Evolutionary conservation across 108 stramenopile genomes (phyloP), one percentile per base, ranked within the genome.

Genomic region (Pseudonitzschia pungens): DNA sequence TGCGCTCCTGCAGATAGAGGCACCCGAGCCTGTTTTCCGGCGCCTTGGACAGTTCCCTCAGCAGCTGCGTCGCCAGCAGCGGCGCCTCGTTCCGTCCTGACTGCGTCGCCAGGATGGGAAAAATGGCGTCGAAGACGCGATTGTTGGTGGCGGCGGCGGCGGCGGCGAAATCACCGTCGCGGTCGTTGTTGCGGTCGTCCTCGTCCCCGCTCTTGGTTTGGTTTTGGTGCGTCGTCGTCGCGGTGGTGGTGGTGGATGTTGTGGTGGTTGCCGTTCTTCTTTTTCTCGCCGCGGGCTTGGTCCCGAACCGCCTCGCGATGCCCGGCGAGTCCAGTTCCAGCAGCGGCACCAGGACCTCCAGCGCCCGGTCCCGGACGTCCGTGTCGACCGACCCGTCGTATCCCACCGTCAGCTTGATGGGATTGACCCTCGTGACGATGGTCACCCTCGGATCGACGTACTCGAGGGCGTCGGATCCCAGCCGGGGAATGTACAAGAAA

Each of bases 351-450:
- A 94, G 74, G 3, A 94, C 75, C 67, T 92, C 91, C 45, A 91
- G 79, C 21, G 87, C 70, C 40, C 93, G 86, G 79, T 94, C 93
- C 53, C 93, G 86, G 24, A 94, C 18, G 58, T 94, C 91, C 27
- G 86, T 84, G 62, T 94, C 93, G 12, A 94, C 81, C 7, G 88
- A 84, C 12, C 81, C 78, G 69, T 94, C 93, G 65, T 94, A 94
- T 0, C 89, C 86, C 43, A 68, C 64, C 62, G 82, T 64, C 28
- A 92, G 59, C 53, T 89, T 91, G 51, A 90, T 72, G 14, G 87
- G 76, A 20, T 77, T 83, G 43, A 92, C 87, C 32, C 83, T 63
- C 4, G 75, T 81, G 24, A 91, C 92, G 44, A 87, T 78, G 60
- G 89, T 90, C 62, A 65, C 68, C 8, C 84, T 72, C 18, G 93